Percentiles rank a stretch among this genome's conserved stretches.
Conservation (phyloP, 805 yeast genomes). For the Lachancea sp. region DNA sequence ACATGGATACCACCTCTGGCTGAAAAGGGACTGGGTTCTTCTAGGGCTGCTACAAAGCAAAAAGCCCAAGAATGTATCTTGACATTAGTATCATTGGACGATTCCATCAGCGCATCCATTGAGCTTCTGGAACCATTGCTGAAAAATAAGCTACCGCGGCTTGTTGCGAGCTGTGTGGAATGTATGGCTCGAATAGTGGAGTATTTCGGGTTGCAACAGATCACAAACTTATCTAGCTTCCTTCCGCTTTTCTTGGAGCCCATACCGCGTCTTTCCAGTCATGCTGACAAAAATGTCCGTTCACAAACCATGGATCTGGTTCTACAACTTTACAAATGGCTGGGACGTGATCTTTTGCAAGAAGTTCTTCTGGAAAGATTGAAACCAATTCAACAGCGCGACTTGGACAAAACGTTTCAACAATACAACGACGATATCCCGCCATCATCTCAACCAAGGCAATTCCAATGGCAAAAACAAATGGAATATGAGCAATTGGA, state of each 20-base stretch:
- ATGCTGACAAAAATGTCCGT: conserved; percentile 83
- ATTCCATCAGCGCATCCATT: conserved; percentile 53
- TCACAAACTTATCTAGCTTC: conserved; percentile 38
- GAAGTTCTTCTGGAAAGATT: conserved; percentile 57
- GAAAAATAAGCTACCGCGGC: conserved; percentile 64
- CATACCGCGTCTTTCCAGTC: conserved; percentile 69
- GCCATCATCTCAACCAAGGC: conserved; percentile 41
- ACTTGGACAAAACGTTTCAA: conserved; percentile 62
- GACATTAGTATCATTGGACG: conserved; percentile 57
- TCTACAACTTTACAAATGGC: conserved; percentile 65
- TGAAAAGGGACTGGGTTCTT: conserved; percentile 76
- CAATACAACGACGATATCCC: conserved; percentile 32
- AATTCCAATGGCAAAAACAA: conserved; percentile 47
- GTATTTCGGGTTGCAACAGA: conserved; percentile 21
- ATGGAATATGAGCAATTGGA: conserved; percentile 17
- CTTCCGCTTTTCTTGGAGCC: conserved; percentile 56
- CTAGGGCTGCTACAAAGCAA: conserved; percentile 67
- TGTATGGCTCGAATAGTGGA: conserved; percentile 51
- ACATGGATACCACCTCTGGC: conserved; percentile 39
- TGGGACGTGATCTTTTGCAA: conserved; percentile 52
- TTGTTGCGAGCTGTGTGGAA: conserved; percentile 59
- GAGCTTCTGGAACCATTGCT: conserved; percentile 61
- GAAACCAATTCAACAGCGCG: conserved; percentile 90
- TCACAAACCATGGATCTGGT: conserved; percentile 66
- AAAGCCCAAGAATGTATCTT: conserved; percentile 58